phyloP scores from a whole-genome alignment of 2,329 filamentous ascomycete genomes.

The Coniella lustricola region DNA sequence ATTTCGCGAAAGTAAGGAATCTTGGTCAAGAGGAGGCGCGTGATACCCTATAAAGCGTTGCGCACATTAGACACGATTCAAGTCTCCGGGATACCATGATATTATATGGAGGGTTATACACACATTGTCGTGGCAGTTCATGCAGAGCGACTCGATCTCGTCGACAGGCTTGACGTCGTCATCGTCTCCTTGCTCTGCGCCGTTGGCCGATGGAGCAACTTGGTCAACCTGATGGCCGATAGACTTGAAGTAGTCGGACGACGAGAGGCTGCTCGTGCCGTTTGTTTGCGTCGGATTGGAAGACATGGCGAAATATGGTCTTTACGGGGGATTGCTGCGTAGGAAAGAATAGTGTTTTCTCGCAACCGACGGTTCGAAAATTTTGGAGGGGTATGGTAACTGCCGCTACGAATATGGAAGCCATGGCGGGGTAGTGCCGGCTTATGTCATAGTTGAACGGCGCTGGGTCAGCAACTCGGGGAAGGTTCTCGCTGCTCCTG shows the following conservation, averaged over 20 bases:
- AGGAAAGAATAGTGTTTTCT: neutral
- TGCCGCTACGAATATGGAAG: constrained; percentile 18
- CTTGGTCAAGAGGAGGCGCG: constrained; percentile 77
- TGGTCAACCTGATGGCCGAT: constrained; percentile 56
- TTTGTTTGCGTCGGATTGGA: constrained; percentile 27
- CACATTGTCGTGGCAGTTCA: constrained; percentile 79
- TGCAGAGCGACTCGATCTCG: constrained; percentile 72
- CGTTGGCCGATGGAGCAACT: constrained; percentile 35
- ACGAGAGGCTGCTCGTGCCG: constrained; percentile 26
- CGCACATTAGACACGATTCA: neutral
- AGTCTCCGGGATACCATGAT: neutral
- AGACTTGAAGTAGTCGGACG: constrained; percentile 52
- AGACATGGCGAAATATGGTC: constrained; percentile 6
- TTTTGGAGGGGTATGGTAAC: constrained; percentile 29
- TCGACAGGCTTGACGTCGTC: constrained; percentile 53
- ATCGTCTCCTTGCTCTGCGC: constrained; percentile 24
- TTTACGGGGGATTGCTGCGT: neutral
- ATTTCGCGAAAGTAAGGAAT: constrained; percentile 98
- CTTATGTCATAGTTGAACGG: constrained; percentile 26
- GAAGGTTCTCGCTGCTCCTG: constrained; percentile 18
- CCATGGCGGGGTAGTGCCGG: constrained; percentile 28
- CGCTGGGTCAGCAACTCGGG: constrained; percentile 17
- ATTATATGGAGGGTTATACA: constrained; percentile 18
- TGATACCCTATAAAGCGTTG: constrained; percentile 64
- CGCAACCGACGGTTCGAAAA: constrained; percentile 19